phyloP scores from a whole-genome alignment of 2,329 filamentous ascomycete species.

The Hypoxylon sp. region DNA sequence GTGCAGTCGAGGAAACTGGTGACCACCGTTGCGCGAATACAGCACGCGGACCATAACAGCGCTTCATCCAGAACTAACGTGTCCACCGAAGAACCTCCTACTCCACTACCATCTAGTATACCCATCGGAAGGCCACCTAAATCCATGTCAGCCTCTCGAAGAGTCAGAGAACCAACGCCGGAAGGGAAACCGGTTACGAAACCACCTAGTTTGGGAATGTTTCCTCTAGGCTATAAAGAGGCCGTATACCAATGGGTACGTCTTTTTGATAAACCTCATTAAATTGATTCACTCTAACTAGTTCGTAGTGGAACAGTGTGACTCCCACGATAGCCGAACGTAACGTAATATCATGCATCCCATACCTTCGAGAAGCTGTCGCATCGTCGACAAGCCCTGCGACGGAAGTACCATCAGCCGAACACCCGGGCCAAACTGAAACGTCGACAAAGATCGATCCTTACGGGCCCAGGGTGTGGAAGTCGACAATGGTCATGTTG shows the following conservation, averaged over 20 bases:
- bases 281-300: conserved; percentile 39
- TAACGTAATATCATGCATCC: conserved; percentile 86
- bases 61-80: conserved; percentile 39
- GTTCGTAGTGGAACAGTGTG: conserved; percentile 81
- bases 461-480: conserved; percentile 87
- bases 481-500: conserved; percentile 84
- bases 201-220: conserved; percentile 64
- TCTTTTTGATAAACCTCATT: conserved; percentile 41
- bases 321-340: conserved; percentile 88
- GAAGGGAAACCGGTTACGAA: conserved; percentile 45
- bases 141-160: conserved; percentile 61
- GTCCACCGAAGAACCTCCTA: conserved; percentile 51
- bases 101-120: conserved; percentile 36
- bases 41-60: conserved; percentile 42
- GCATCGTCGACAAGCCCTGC: conserved; percentile 58
- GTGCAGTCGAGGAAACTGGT: conserved; percentile 59
- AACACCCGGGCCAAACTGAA: conserved; percentile 58
- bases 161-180: conserved; percentile 54
- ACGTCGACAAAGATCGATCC: conserved; percentile 74
- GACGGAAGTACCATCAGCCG: conserved; percentile 50
- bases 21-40: conserved; percentile 47
- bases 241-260: conserved; percentile 91
- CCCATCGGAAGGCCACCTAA: conserved; percentile 54
- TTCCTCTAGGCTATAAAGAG: conserved; percentile 92
- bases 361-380: conserved; percentile 82